These are phyloP conservation scores for Chalciporus piperatus DNA, from an alignment of 768 basidiomycete genomes.

Conservation along the genomic window DNA sequence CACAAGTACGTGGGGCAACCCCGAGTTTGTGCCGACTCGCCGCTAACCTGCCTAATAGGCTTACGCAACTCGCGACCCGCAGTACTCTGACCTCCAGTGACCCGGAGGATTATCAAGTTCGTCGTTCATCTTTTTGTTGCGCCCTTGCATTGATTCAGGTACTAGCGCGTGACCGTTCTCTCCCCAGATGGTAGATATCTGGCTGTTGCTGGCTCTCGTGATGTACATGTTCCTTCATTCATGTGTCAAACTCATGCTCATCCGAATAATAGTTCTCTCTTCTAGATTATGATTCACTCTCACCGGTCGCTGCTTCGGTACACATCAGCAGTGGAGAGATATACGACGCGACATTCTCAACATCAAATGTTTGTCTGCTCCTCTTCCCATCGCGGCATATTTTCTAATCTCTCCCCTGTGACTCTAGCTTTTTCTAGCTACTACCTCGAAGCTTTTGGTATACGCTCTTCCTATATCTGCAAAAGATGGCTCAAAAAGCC, in stretches of 20 bases:
- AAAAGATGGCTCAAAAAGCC: constrained; percentile 12
- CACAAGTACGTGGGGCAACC: constrained; percentile 47
- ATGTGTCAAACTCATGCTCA: constrained; percentile 12
- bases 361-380: constrained; percentile 47
- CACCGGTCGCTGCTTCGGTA: constrained; percentile 46
- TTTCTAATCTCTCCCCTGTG: background rate
- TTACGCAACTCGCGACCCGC: constrained; percentile 37
- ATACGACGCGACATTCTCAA: constrained; percentile 81
- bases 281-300: constrained; percentile 60
- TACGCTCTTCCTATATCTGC: constrained; percentile 49
- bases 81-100: constrained; percentile 62
- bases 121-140: background rate
- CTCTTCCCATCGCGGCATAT: background rate
- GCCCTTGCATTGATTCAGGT: constrained; percentile 6
- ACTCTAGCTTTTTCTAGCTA: constrained; percentile 61
- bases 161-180: constrained; percentile 80
- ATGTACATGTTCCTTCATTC: constrained; percentile 44
- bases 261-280: constrained; percentile 50
- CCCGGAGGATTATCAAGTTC: constrained; percentile 82
- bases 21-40: background rate
- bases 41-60: constrained; percentile 17
- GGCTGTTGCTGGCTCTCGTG: constrained; percentile 69
- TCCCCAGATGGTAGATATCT: constrained; percentile 66
- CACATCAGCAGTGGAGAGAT: constrained; percentile 69
- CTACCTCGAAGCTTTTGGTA: constrained; percentile 60